Evolutionary conservation across 345 rosid species (phyloP).

Genomic region (Camelina hispida): DNA sequence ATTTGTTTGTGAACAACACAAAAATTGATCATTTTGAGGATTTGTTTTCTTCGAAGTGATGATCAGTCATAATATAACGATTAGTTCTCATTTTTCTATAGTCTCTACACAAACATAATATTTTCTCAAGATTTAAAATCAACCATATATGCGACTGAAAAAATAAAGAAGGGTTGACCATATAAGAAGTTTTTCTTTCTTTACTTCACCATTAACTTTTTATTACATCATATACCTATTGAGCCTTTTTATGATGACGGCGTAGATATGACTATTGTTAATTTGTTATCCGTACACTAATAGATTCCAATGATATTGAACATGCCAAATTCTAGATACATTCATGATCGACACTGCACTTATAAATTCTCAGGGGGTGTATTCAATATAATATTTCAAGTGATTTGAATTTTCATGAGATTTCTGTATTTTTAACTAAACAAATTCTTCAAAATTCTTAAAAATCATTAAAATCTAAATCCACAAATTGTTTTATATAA

Average conservation of each 20-base stretch:
- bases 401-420: too few relatives aligned
- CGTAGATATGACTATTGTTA: conserved; percentile 13
- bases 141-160: neutral
- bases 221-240: neutral
- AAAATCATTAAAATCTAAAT: too few relatives aligned
- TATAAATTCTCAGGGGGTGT: too few relatives aligned
- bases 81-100: neutral
- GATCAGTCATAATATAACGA: neutral
- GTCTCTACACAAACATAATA: neutral
- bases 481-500: too few relatives aligned
- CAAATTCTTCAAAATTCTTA: too few relatives aligned
- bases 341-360: neutral
- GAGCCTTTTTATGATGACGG: neutral
- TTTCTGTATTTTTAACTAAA: too few relatives aligned
- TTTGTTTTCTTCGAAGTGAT: too few relatives aligned
- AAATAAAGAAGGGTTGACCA: neutral
- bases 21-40: neutral
- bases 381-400: too few relatives aligned
- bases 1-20: neutral
- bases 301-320: too few relatives aligned
- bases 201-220: neutral
- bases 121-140: neutral
- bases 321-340: neutral
- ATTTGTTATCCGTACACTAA: neutral
- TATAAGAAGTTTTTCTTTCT: too few relatives aligned